phyloP scores from a whole-genome alignment of 768 basidiomycete species.

The Pulveroboletus sp. region DNA sequence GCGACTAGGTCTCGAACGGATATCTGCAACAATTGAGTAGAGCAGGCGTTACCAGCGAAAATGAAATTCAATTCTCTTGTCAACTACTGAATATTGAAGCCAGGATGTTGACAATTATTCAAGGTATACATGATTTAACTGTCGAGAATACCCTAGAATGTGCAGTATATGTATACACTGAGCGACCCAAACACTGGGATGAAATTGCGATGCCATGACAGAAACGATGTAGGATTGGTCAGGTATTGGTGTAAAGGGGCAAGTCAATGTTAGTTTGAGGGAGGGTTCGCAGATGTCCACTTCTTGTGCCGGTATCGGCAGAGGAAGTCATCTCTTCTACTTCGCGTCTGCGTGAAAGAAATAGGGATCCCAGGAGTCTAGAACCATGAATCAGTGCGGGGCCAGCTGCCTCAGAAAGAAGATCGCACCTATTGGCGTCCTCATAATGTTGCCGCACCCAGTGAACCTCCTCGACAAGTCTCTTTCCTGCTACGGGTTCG shows the following conservation, averaged over 20 bases:
- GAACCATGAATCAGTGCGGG: conserved; percentile 5
- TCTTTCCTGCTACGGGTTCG: conserved; percentile 9
- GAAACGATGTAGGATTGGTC: no score
- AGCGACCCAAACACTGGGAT: not conserved
- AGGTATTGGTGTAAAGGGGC: not conserved
- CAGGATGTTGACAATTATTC: not conserved
- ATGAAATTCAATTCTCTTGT: not conserved
- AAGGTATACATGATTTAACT: conserved; percentile 4
- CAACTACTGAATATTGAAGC: no score
- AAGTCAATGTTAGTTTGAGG: not conserved
- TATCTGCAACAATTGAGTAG: conserved; percentile 23
- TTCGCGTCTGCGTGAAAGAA: conserved; percentile 54
- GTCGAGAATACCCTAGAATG: conserved; percentile 6
- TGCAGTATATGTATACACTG: conserved; percentile 6
- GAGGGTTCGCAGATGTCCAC: conserved; percentile 1
- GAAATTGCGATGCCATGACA: not conserved
- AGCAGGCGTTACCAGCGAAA: no score
- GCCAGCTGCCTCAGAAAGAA: not conserved
- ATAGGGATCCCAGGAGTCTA: conserved; percentile 61
- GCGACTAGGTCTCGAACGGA: conserved; percentile 27
- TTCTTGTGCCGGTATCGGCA: not conserved
- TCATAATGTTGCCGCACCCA: conserved; percentile 59
- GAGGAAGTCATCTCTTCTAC: conserved; percentile 13
- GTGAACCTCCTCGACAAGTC: conserved; percentile 37
- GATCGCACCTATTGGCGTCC: conserved; percentile 57